A percentile compares a stretch with the other conserved stretches of the same genome.
Evolutionary conservation across 2,329 filamentous ascomycete species (phyloP).

Genomic region (Teratosphaeria viscida): DNA sequence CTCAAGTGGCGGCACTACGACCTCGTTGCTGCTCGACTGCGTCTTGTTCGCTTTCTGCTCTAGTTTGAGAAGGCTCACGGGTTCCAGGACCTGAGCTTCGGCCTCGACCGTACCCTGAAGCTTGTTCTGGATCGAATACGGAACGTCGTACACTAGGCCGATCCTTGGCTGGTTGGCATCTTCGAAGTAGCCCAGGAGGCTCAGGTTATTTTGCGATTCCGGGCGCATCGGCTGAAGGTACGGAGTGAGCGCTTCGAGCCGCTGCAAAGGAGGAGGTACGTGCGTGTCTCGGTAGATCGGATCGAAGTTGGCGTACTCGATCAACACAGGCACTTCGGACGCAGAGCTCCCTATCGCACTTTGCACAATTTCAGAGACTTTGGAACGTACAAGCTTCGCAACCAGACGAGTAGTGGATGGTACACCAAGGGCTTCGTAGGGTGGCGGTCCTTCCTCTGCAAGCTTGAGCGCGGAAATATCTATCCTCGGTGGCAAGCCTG

Average conservation of each 20-base stretch:
- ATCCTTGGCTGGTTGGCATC: slow-evolving; percentile 59
- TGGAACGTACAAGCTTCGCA: slow-evolving; percentile 27
- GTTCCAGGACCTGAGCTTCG: slow-evolving; percentile 17
- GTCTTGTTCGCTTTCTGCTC: slow-evolving; percentile 37
- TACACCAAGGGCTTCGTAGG: slow-evolving; percentile 38
- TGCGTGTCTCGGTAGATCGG: slow-evolving; percentile 36
- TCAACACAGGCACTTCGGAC: slow-evolving; percentile 45
- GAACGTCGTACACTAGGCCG: slow-evolving; percentile 66
- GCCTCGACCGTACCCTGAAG: slow-evolving; percentile 44
- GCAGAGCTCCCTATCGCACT: slow-evolving; percentile 26
- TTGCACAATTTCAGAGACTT: slow-evolving; percentile 19
- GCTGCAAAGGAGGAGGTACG: slow-evolving; percentile 36
- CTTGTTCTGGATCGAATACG: slow-evolving; percentile 38
- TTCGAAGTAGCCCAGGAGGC: slow-evolving; percentile 61
- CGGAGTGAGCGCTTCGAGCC: slow-evolving; percentile 31
- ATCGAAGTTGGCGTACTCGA: slow-evolving; percentile 56
- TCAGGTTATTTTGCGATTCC: slow-evolving; percentile 36
- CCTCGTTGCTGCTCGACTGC: slow-evolving; percentile 30
- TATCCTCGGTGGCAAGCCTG: slow-evolving; percentile 33
- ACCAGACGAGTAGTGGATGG: slow-evolving; percentile 35
- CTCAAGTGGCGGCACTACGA: slow-evolving; percentile 53
- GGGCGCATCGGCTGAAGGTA: slow-evolving; percentile 23
- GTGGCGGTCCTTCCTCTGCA: slow-evolving; percentile 38
- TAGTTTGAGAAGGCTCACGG: slow-evolving; percentile 37
- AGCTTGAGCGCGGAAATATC: slow-evolving; percentile 33